Conservation (phyloP, 225 moss, liverwort and hornwort genomes). For the Thuidium tamariscinum region DNA sequence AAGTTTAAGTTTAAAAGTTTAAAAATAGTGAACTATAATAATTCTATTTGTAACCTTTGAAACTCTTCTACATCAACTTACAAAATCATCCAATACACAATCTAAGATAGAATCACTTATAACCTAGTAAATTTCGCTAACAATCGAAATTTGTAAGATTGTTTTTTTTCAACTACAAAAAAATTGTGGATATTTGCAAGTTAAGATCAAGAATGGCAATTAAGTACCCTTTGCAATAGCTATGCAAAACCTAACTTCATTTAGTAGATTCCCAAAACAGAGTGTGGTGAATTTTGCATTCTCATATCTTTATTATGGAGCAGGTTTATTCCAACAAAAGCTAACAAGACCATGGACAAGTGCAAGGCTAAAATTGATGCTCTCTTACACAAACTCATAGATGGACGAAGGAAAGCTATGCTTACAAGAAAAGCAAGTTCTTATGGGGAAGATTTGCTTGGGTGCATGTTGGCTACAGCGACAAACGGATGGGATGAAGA, state of each 20-base stretch:
- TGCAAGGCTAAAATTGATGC: neutral
- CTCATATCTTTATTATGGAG: neutral
- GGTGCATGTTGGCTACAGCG: neutral
- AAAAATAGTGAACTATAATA: neutral
- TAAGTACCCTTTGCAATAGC: neutral
- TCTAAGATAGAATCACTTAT: neutral
- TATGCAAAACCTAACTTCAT: neutral
- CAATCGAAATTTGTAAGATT: neutral
- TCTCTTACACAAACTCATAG: neutral
- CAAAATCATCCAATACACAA: neutral
- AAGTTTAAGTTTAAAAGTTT: no score
- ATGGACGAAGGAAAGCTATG: neutral
- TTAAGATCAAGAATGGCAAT: neutral
- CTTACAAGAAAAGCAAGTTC: neutral
- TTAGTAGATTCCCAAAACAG: neutral
- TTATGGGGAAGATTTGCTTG: neutral
- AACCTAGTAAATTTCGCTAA: neutral
- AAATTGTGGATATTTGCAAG: neutral
- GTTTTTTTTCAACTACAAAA: neutral
- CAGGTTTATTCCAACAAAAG: neutral
- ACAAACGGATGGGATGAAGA: neutral
- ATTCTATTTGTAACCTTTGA: accelerated
- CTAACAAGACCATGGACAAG: neutral
- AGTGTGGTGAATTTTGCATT: no score
- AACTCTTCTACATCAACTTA: neutral